Conservation (phyloP, 2,329 filamentous ascomycete species). For the Verticillium dahliae region DNA sequence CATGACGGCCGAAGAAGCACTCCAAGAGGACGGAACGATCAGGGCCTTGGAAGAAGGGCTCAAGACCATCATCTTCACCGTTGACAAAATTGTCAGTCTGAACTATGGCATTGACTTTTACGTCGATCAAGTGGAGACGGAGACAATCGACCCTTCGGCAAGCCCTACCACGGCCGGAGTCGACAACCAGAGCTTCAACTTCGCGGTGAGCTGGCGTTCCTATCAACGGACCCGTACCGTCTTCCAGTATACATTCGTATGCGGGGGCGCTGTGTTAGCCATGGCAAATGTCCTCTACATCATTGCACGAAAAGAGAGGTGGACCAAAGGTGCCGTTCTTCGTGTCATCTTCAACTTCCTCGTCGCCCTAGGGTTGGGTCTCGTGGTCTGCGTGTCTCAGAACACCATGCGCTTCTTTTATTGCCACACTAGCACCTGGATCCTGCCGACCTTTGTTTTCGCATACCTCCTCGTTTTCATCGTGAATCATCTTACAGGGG, state of each 20-base stretch:
- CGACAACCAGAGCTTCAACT: conserved; percentile 12
- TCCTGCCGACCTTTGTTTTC: neutral
- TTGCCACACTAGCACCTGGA: conserved; percentile 12
- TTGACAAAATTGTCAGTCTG: conserved; percentile 4
- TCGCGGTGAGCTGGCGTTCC: conserved; percentile 5
- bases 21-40: neutral
- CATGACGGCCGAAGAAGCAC: neutral
- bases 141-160: conserved; percentile 8
- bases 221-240: conserved; percentile 6
- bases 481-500: neutral
- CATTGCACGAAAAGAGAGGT: conserved; percentile 20
- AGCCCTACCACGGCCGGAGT: conserved; percentile 9
- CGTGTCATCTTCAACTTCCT: conserved; percentile 21
- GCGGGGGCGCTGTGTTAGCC: conserved; percentile 21
- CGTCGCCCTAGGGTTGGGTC: conserved; percentile 21
- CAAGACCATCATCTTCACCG: neutral
- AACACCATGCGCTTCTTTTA: conserved; percentile 3
- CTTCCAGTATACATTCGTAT: conserved; percentile 28
- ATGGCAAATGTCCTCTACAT: conserved; percentile 23
- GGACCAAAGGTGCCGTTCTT: conserved; percentile 23
- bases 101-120: conserved; percentile 19
- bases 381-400: conserved; percentile 19
- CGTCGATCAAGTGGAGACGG: conserved; percentile 7
- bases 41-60: neutral
- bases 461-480: neutral